Evolutionary conservation across 164 flowering plant species (phyloP).

Genomic region (Taxillus chinensis): DNA sequence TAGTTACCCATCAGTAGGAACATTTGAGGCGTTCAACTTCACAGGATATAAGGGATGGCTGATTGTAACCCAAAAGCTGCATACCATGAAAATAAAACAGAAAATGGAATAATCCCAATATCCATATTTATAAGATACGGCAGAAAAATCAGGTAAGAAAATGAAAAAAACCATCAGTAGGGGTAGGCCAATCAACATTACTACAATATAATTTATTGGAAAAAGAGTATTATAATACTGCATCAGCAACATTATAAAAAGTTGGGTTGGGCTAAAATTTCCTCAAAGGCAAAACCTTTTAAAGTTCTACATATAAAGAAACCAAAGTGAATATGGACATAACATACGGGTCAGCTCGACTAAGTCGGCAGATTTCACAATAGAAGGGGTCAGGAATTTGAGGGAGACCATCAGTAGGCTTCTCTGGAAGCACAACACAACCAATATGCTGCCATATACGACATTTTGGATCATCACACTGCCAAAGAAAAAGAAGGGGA

Average conservation of each 20-base stretch:
- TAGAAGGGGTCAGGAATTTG: slow-evolving; percentile 58
- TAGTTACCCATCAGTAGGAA: slow-evolving; percentile 81
- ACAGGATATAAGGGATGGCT: slow-evolving; percentile 67
- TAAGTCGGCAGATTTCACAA: slow-evolving; percentile 88
- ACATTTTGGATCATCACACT: slow-evolving; percentile 89
- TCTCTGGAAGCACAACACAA: slow-evolving; percentile 87
- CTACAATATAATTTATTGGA: no score
- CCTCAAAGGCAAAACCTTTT: no score
- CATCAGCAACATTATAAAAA: no score
- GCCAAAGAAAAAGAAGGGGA: slow-evolving; percentile 17
- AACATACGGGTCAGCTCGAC: slow-evolving; percentile 96
- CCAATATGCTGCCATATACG: slow-evolving; percentile 75
- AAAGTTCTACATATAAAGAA: not conserved
- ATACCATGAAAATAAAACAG: slow-evolving; percentile 5
- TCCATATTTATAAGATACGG: no score
- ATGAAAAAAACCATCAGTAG: no score
- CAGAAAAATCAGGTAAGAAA: no score
- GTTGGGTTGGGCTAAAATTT: no score
- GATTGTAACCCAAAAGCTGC: slow-evolving; percentile 68
- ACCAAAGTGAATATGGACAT: slow-evolving; percentile 6
- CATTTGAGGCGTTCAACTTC: slow-evolving; percentile 50
- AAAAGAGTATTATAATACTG: no score
- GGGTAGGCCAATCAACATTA: no score
- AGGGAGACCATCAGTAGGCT: slow-evolving; percentile 51
- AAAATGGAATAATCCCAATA: not conserved